Evolutionary conservation across 768 basidiomycete species (phyloP).

Genomic region (Boletus speciosus): DNA sequence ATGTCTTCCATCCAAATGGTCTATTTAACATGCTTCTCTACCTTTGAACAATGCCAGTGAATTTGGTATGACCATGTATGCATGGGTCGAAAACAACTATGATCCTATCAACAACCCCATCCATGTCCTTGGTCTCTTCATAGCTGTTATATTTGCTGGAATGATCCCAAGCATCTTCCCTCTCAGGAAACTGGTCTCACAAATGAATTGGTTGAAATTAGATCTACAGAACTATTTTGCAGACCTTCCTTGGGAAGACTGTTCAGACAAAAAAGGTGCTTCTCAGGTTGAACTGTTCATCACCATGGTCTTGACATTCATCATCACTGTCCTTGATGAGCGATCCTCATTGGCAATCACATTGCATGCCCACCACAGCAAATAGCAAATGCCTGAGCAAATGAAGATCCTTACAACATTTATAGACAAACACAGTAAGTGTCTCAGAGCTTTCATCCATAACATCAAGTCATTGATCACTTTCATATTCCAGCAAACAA

Average conservation of each 20-base stretch:
- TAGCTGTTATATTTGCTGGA: neutral
- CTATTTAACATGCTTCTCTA: neutral
- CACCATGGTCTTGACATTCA: neutral
- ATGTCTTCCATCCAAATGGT: neutral
- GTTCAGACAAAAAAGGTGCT: neutral
- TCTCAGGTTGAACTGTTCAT: neutral
- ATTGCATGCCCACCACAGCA: no score
- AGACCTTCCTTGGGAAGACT: neutral
- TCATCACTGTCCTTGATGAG: neutral
- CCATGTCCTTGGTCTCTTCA: neutral
- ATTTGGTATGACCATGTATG: no score
- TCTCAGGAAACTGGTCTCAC: neutral
- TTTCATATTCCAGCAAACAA: no score
- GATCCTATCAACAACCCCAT: neutral
- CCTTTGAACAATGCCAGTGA: no score
- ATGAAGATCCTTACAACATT: no score
- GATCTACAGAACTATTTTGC: neutral
- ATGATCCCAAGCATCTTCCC: neutral
- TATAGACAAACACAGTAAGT: no score
- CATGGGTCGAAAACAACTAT: neutral
- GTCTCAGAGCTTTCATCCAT: no score
- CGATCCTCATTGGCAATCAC: neutral
- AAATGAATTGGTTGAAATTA: no score
- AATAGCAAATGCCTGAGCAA: no score
- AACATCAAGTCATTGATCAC: no score